A percentile compares a stretch with the other conserved stretches of the same genome.
These are phyloP conservation scores for Usnea hakonensis DNA, from an alignment of 495 filamentous ascomycete genomes.

Conservation along the genomic window DNA sequence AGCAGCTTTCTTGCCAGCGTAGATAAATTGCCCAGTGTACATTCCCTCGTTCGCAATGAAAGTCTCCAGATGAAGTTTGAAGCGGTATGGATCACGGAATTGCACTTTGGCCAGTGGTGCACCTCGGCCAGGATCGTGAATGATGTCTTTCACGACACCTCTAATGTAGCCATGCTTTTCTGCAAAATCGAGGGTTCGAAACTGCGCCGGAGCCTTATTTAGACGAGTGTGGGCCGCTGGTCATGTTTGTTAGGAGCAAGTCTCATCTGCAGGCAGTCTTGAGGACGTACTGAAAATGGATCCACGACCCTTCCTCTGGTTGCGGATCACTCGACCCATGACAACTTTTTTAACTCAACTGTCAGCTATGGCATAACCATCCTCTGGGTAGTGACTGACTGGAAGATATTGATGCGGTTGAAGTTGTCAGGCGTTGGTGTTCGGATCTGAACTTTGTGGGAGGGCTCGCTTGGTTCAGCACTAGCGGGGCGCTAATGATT, in stretches of 20 bases:
- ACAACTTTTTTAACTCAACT: neutral
- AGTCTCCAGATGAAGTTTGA: slow-evolving; percentile 84
- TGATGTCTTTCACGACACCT: slow-evolving; percentile 95
- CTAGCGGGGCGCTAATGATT: slow-evolving; percentile 14
- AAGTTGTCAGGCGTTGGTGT: neutral
- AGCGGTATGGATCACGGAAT: slow-evolving; percentile 91
- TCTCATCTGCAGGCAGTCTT: slow-evolving; percentile 13
- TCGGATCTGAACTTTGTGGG: slow-evolving; percentile 4
- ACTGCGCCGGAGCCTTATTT: slow-evolving; percentile 86
- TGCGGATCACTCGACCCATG: slow-evolving; percentile 84
- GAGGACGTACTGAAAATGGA: slow-evolving; percentile 86
- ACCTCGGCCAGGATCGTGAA: slow-evolving; percentile 97
- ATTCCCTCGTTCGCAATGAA: slow-evolving; percentile 99
- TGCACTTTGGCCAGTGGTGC: slow-evolving; percentile 92
- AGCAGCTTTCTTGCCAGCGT: slow-evolving; percentile 95
- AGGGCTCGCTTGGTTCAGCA: slow-evolving; percentile 10
- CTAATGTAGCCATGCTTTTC: slow-evolving; percentile 96
- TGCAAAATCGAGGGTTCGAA: slow-evolving; percentile 88
- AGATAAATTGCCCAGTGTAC: slow-evolving; percentile 99
- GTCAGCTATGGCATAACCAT: neutral
- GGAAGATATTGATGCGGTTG: neutral
- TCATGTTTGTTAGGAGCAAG: slow-evolving; percentile 34
- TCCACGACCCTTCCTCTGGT: slow-evolving; percentile 97
- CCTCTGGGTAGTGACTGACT: neutral
- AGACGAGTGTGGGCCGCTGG: slow-evolving; percentile 79